Conservation (phyloP, 1,139 yeast genomes). For the Zygoascus meyerae region DNA sequence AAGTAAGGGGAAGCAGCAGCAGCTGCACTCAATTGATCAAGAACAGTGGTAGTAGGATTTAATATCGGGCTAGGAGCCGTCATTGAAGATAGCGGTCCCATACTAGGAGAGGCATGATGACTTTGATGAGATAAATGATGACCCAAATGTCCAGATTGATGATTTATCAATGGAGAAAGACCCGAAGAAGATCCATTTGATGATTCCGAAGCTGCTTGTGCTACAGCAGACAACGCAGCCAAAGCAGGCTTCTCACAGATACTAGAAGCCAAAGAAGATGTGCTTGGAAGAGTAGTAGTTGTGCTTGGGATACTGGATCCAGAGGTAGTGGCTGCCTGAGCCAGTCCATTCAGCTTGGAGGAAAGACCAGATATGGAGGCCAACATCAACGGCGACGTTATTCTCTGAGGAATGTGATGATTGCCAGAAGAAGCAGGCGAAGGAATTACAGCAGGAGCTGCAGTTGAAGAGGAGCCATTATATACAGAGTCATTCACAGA, state of each 20-base stretch:
- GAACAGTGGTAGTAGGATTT: slow-evolving; percentile 13
- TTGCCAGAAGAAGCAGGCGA: background rate
- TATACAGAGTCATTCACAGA: background rate
- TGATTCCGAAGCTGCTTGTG: slow-evolving; percentile 7
- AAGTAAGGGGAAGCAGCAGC: slow-evolving; percentile 26
- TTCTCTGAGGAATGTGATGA: slow-evolving; percentile 2
- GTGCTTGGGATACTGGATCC: slow-evolving; percentile 1
- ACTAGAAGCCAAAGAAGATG: background rate
- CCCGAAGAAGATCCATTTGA: background rate
- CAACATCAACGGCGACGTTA: slow-evolving; percentile 8
- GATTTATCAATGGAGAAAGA: background rate
- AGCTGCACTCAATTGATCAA: slow-evolving; percentile 25
- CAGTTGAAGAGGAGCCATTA: background rate
- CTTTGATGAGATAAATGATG: background rate
- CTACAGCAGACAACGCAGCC: slow-evolving; percentile 9
- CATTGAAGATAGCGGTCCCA: background rate
- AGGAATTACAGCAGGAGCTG: background rate
- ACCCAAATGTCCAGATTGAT: too few relatives aligned
- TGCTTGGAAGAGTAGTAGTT: background rate
- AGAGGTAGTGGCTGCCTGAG: background rate
- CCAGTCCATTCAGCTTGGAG: background rate
- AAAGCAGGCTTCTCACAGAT: slow-evolving; percentile 4
- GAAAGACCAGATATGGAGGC: background rate
- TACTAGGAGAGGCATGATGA: background rate
- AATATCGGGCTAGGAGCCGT: background rate